Evolutionary conservation across 805 yeast species (phyloP), one percentile per base, ranked within the genome.

Genomic region (Zygoascus flipseniorum): DNA sequence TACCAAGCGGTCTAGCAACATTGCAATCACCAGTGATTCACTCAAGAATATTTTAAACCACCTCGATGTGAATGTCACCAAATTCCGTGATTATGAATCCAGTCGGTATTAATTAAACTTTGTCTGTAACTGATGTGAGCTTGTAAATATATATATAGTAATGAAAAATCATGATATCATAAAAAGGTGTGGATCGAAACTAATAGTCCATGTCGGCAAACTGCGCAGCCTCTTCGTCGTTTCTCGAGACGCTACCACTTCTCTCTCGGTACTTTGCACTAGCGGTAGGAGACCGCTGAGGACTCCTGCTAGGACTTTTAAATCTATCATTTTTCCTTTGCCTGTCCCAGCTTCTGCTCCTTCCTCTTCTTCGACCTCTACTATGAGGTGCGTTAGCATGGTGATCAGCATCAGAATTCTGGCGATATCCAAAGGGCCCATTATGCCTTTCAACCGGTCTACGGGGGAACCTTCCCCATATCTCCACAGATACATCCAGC

Each of bases 401-500:
- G 28, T 4, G 8, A 16, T 18, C 45, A 20, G 13, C 5, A 42
- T 18, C 45, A n/a, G 23, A 3, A 18, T 3, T 20, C 28, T 23
- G 28, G 28, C 28, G 28, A 23, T 23, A 23, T 23, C 28, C 28
- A 23, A 6, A 23, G 28, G 28, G 28, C 28, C 28, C 6, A 23
- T 23, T 23, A 35, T 35, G 3, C 39, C 39, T 35, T 13, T 35
- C 39, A 13, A 13, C 39, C 8, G 39, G 39, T 35, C 39, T 35
- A 13, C 39, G 39, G 16, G 8, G 39, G 16, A 35, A 35, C 39
- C 39, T 35, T 35, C 23, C 23, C 39, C 31, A 54, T 8, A 48
- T 11, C 26, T 28, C 31, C 13, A 45, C 57, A 31, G 53, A 43
- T 28, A 54, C 41, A 42, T 26, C 18, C 14, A 31, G 35, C n/a